A percentile compares a stretch with the other conserved stretches of the same genome.
phyloP scores from a whole-genome alignment of 208 protist genomes.

The Trypanosoma brucei region DNA sequence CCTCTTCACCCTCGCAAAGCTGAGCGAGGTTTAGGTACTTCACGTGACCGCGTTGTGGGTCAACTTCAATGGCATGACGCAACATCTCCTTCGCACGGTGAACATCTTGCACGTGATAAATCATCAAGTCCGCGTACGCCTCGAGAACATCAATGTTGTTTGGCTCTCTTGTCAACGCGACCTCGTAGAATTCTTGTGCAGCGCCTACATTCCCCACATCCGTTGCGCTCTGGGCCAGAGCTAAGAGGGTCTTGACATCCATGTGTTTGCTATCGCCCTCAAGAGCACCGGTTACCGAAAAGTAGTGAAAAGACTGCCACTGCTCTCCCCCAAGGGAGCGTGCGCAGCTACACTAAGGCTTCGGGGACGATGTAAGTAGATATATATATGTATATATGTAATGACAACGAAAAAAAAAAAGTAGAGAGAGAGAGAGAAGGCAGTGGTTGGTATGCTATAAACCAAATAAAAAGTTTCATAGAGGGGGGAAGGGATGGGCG shows the following conservation, averaged over 20 bases:
- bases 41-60: slow-evolving; percentile 73
- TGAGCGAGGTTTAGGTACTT: slow-evolving; percentile 92
- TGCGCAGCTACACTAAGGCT: too few species aligned
- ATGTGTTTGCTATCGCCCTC: slow-evolving; percentile 22
- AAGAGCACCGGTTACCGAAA: neutral
- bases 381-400: too few species aligned
- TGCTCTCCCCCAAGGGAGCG: too few species aligned
- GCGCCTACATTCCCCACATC: slow-evolving; percentile 79
- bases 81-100: slow-evolving; percentile 78
- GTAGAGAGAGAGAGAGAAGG: too few species aligned
- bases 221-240: slow-evolving; percentile 78
- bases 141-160: slow-evolving; percentile 90
- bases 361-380: too few species aligned
- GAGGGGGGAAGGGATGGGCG: too few species aligned
- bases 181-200: slow-evolving; percentile 84
- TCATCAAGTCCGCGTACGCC: slow-evolving; percentile 88
- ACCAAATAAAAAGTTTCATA: too few species aligned
- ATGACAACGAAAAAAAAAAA: too few species aligned
- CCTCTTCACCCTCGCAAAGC: slow-evolving; percentile 70
- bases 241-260: slow-evolving; percentile 69
- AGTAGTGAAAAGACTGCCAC: too few species aligned
- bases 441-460: too few species aligned
- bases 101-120: slow-evolving; percentile 74
- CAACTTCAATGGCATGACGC: slow-evolving; percentile 78
- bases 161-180: slow-evolving; percentile 57